Base-by-base conservation (phyloP, 768 basidiomycete genomes). In the Glaciozyma antarctica region DNA sequence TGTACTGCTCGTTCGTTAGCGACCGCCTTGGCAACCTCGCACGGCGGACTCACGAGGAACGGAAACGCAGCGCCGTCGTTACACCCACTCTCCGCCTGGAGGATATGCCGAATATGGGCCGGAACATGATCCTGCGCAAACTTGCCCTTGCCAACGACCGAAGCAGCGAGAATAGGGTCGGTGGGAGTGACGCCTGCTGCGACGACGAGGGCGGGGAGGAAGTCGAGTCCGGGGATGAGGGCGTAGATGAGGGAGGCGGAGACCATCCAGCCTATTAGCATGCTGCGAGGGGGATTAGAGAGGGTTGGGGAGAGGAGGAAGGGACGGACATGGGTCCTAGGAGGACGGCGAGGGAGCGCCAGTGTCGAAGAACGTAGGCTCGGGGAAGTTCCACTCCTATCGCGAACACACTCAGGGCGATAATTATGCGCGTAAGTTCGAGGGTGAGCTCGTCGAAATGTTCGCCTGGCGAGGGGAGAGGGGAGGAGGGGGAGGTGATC, bases 21-120 rank as follows among this genome's bases (percentile, higher is more conserved):
- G 22, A 47, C 26, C 19, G 24, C n/a, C 49, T n/a, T 6, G 5
- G 49, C 54, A 34, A 34, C 5, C 26, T 22, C n/a, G 5, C 56
- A 16, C 26, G 0, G 9, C 7, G n/a, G 15, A 61, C 62, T 81
- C 75, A 84, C 92, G 34, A 98, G 80, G 77, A 97, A 97, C 0
- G 92, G 93, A 76, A 92, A 95, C 0, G 93, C 91, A 0, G 94
- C 94, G 43, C 95, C 95, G 67, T 99, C 95, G 75, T 98, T 99
- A 74, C 90, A 90, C 12, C 90, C 94, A 62, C 85, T 86, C 78
- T 97, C 94, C 8, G 89, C 90, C 0, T 88, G 83, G 10, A 95
- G 79, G 51, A 95, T 81, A 28, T 84, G 86, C 57, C 93, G 84
- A 28, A 98, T 80, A 60, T 89, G 86, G 9, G 78, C 76, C 8